Evolutionary conservation across 257 asterid genomes (phyloP).

Genomic region (Nicotiana otophora): DNA sequence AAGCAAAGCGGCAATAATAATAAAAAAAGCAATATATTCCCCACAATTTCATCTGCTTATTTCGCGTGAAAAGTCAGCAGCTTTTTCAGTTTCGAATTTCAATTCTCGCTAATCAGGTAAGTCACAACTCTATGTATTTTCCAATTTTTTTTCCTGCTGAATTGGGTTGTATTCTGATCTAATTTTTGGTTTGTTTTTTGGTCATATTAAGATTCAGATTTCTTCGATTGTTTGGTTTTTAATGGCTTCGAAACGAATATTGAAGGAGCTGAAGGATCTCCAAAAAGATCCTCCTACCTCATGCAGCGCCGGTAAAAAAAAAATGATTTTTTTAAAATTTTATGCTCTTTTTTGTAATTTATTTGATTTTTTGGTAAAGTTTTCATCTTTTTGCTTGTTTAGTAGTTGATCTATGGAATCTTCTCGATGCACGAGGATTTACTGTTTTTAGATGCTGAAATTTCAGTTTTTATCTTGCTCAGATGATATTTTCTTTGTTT

Average conservation of each 20-base stretch:
- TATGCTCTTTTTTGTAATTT: neutral
- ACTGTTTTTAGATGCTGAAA: neutral
- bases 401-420: neutral
- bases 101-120: neutral
- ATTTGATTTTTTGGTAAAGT: neutral
- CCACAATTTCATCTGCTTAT: neutral
- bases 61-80: neutral
- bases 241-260: slow-evolving; percentile 11
- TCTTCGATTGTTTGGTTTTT: neutral
- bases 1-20: neutral
- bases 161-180: neutral
- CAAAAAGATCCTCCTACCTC: slow-evolving; percentile 13
- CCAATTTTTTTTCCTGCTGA: neutral
- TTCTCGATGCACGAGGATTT: neutral
- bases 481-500: neutral
- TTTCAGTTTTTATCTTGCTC: neutral
- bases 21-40: neutral
- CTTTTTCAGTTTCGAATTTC: neutral
- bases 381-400: neutral
- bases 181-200: neutral
- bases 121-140: neutral
- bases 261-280: slow-evolving; percentile 11
- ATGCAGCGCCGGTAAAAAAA: slow-evolving; percentile 5
- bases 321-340: neutral
- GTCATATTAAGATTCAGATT: neutral